These are phyloP conservation scores for Aspergillus ostianus DNA, from an alignment of 495 filamentous ascomycete genomes.

Conservation along the genomic window DNA sequence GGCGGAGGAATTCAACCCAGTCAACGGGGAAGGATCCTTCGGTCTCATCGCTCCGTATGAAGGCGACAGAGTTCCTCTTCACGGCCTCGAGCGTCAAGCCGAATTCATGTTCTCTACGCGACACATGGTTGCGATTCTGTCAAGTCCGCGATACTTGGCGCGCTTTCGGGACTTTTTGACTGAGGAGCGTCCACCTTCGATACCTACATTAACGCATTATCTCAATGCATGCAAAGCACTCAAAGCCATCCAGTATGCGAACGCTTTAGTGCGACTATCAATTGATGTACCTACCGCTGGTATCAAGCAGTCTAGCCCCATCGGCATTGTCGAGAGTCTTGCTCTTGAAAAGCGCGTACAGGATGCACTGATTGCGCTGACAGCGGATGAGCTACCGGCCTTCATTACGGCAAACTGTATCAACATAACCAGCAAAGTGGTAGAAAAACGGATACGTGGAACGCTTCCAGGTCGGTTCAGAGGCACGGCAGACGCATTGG, in stretches of 20 bases:
- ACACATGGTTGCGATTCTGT: conserved; percentile 59
- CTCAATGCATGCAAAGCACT: conserved; percentile 63
- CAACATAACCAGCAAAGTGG: conserved; percentile 34
- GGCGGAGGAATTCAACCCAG: conserved; percentile 29
- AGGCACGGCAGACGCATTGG: conserved; percentile 65
- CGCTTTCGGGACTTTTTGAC: conserved; percentile 67
- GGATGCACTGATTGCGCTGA: conserved; percentile 57
- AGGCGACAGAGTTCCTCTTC: conserved; percentile 26
- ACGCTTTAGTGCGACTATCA: conserved; percentile 53
- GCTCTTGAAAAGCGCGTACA: conserved; percentile 57
- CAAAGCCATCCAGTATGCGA: conserved; percentile 69
- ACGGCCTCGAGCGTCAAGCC: conserved; percentile 57
- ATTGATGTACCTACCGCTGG: conserved; percentile 18
- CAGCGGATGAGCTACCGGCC: conserved; percentile 65
- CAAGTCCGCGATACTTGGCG: conserved; percentile 65
- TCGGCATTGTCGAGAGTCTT: conserved; percentile 36
- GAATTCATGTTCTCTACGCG: conserved; percentile 63
- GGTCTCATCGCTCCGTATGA: conserved; percentile 34
- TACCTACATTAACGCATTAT: conserved; percentile 66
- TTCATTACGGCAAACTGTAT: conserved; percentile 56
- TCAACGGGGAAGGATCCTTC: conserved; percentile 27
- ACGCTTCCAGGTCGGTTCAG: conserved; percentile 40
- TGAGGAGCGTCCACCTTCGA: conserved; percentile 67
- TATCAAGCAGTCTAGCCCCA: conserved; percentile 26
- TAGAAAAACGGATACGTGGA: conserved; percentile 35